Base-by-base conservation (phyloP, 352 stramenopile genomes). In the Phytophthora sp. region DNA sequence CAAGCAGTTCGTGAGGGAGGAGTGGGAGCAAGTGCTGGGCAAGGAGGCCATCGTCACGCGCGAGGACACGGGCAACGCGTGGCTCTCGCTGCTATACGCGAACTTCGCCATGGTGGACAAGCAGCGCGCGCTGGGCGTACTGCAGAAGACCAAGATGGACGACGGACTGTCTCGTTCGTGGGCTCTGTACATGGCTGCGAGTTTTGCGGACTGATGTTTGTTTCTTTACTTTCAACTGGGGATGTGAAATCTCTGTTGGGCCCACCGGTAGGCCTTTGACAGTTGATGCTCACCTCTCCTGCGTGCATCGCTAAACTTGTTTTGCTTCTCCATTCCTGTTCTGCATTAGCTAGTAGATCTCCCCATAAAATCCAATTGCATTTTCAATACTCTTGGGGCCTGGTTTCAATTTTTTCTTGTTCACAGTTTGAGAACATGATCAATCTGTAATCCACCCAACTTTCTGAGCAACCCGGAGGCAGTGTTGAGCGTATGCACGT, bases 111-210 rank as follows among this genome's bases (percentile, higher is more conserved):
- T 75, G 42, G 50, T 92, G 34, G 60, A 84, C 53, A 78, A 82
- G n/a, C 56, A 79, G 18, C 56, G 58, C n/a, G 77, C 84, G 15
- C 71, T 83, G 57, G 31, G 62, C 4, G 79, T 91, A 43, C 72
- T 93, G 18, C 56, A 83, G 38, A 80, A 66, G 34, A 59, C 65
- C 49, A 82, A 74, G 24, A 81, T 93, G 77, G 84, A 93, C 52
- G 82, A 91, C 53, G 84, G 84, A 1, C 69, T 93, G 17, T 78
- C 79, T 24, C 84, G 84, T 20, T 64, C 84, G 2, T 93, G 84
- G 84, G 84, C 84, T 15, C 57, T 93, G 3, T 93, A 89, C 71
- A 88, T 89, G 77, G 77, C 80, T n/a, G 72, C 72, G 12, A 79
- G 69, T 27, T 73, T 77, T 30, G 57, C 63, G 32, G 58, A 77